Base-by-base conservation (phyloP, 371 early-diverging fungal species). In the Mucor irregularis region DNA sequence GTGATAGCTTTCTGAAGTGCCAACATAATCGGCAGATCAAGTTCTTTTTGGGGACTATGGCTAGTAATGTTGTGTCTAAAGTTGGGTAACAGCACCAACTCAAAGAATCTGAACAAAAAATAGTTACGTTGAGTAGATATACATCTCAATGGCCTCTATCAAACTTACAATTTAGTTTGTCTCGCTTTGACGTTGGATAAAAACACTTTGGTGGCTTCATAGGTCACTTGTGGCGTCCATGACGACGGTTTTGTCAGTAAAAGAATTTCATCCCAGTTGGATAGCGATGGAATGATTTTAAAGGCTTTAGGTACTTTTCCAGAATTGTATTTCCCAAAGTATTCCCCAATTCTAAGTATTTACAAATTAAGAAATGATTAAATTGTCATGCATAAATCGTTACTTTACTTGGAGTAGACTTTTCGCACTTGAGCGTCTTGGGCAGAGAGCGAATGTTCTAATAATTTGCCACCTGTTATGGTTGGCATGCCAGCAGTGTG, bases 141-240 rank as follows among this genome's bases (percentile, higher is more conserved):
- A n/a, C n/a, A n/a, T n/a, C n/a, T n/a, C n/a, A n/a, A n/a, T n/a
- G n/a, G n/a, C n/a, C n/a, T n/a, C n/a, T n/a, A n/a, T n/a, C n/a
- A 28, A 24, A 26, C 39, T 21, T 58, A 48, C 63, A 84, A 78
- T 75, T 95, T 93, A 14, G 93, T 90, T 76, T 92, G 90, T 56
- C 87, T 86, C 28, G 88, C 85, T 71, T 91, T 94, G 70, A 98
- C 74, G 73, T 91, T 92, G 24, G 95, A 91, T 21, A 91, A 85
- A 70, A 97, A 98, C 58, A 98, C 83, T 24, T 92, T 81, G 1
- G 97, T 94, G 0, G 97, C 96, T 74, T 95, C 90, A 71, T 87
- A 96, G 4, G 84, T 86, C 10, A 98, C 98, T 62, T 96, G 88
- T 6, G 96, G 92, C 4, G 98, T 92, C 99, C 99, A 98, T 22